Conservation (phyloP, 202 grass and related monocot species). For the Carex arenaria region DNA sequence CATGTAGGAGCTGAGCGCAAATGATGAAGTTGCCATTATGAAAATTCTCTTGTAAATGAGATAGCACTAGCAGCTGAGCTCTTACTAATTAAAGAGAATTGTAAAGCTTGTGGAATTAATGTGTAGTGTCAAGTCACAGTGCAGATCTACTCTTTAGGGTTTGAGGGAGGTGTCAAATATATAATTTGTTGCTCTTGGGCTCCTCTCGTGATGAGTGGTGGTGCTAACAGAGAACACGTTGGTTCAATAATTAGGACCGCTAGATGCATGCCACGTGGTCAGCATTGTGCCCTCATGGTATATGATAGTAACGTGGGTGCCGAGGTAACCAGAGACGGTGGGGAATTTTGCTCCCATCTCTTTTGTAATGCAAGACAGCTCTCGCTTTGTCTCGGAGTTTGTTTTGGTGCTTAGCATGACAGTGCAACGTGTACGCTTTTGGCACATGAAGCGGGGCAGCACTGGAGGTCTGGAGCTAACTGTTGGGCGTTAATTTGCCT, state of each 20-base stretch:
- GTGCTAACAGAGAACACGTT: neutral
- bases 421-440: neutral
- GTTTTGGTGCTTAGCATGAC: neutral
- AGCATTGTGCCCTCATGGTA: neutral
- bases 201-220: neutral
- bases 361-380: neutral
- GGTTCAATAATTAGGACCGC: neutral
- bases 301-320: neutral
- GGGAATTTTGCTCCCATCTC: no score
- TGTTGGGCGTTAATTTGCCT: no score
- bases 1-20: constrained; percentile 4
- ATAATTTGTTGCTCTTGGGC: neutral
- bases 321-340: neutral
- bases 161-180: neutral
- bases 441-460: neutral
- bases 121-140: neutral
- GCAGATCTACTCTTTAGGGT: neutral
- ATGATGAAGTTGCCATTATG: neutral
- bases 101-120: no score
- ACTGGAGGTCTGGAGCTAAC: neutral
- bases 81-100: no score
- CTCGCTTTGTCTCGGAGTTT: neutral
- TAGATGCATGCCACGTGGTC: neutral
- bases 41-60: neutral
- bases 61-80: no score